Evolutionary conservation across 805 yeast species (phyloP), one percentile per base, ranked within the genome.

Genomic region (Candida qinlingensis): DNA sequence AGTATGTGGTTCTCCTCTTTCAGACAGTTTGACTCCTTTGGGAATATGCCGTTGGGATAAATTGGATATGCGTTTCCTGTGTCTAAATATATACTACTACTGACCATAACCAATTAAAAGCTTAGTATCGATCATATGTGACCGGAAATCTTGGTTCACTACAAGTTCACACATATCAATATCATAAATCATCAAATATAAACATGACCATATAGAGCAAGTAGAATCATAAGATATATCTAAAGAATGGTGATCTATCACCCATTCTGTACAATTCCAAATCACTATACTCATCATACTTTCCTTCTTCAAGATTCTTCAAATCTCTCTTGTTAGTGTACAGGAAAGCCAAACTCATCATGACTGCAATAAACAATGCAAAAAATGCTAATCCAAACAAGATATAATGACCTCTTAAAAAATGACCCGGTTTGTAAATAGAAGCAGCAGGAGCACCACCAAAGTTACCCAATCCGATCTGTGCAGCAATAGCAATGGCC

Each of bases 231-330:
- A 54, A 30, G n/a, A 52, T 51, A 49, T 73, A 73, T 39, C 59
- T 56, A 49, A 68, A 73, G 48, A 65, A 65, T 2, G 77, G 77
- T 29, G 69, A 70, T 53, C 65, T 67, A 59, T 73, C 76, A 26
- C 77, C 78, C 72, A 72, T 58, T 47, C 64, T 66, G 28, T 64
- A 53, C 43, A 73, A 55, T 39, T 71, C 66, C 35, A 58, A 51
- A 19, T 59, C 64, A 9, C 63, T 53, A 39, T 50, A 46, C 4
- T 51, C 54, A 45, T 62, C 69, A 48, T 62, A 71, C 34, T 54
- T 56, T 1, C 74, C 75, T 29, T 59, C 60, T 25, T 54, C 44
- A 37, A 68, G 52, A 39, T 62, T 67, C 25, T 48, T 50, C 43
- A 53, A 52, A 27, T 66, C 54, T 44, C 61, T 55, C 39, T 41